Evolutionary conservation across 352 stramenopile species (phyloP), one percentile per base, ranked within the genome.

Genomic region (Phytophthora uliginosa): DNA sequence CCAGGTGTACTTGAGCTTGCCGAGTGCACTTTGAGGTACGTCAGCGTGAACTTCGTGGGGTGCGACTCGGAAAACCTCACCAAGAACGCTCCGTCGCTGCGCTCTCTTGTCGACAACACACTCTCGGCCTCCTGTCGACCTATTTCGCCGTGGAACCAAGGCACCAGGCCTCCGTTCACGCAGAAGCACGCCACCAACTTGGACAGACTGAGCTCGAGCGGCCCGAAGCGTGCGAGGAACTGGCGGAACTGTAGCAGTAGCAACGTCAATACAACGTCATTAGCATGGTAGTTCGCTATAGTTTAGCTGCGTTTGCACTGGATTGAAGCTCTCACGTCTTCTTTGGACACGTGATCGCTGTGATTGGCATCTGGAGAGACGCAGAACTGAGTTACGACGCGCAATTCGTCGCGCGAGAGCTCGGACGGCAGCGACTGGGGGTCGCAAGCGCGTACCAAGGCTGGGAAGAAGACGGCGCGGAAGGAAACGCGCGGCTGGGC

Each of bases 1-100:
- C 85, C 84, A 28, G 73, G 73, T 59, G 69, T 80, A 2, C 40
- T 67, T 20, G 69, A 77, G 4, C 58, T 75, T 1, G 40, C 15
- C 7, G 76, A 47, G 65, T 93, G 84, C 40, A 94, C 69, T 67
- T 94, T 95, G 5, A 94, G 58, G 71, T 95, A 95, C 57, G 87
- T 88, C 22, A 95, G 74, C 33, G 82, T 92, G 67, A 95, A 93
- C 50, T 91, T 90, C 13, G 81, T 82, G 38, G 88, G 88, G 12
- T 94, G 88, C 10, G 85, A 91, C 69, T 95, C 88, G 42, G 85
- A 94, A 71, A 94, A 95, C 47, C 89, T 76, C 47, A 95, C 73
- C 45, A 94, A 75, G 71, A 95, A 95, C 31, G 88, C 75, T 17
- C 86, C 88, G 57, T 95, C 88, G 15, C 79, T 76, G 10, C 73